phyloP scores from a whole-genome alignment of 208 protist genomes.

The Acanthamoeba sp. region DNA sequence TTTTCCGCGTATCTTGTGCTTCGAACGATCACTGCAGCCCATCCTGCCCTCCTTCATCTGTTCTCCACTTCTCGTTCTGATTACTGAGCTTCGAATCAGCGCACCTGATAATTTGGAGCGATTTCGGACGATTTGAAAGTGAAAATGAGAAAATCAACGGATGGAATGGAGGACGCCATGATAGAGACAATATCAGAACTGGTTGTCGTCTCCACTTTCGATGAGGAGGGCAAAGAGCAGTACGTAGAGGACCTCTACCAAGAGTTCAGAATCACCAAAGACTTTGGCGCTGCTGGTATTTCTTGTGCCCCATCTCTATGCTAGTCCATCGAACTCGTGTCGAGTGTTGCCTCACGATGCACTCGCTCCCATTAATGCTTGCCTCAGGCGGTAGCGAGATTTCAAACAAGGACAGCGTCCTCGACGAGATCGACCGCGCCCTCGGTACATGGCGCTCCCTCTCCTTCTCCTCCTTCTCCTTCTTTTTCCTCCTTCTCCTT shows the following conservation, averaged over 20 bases:
- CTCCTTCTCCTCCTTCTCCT: too few species aligned
- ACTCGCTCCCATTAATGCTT: background rate
- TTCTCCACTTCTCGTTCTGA: too few species aligned
- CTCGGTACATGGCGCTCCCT: background rate
- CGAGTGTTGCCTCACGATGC: background rate
- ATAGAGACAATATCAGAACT: background rate
- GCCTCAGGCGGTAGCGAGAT: slow-evolving; percentile 41
- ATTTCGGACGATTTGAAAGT: too few species aligned
- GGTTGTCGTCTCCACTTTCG: background rate
- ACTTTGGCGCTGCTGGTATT: slow-evolving; percentile 57
- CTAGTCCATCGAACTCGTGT: too few species aligned
- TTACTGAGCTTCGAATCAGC: background rate
- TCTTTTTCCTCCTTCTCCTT: background rate
- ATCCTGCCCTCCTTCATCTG: background rate
- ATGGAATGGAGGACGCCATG: background rate
- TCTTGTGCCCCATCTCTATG: too few species aligned
- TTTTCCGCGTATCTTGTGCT: background rate
- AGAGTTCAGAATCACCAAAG: background rate
- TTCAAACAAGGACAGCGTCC: slow-evolving; percentile 41
- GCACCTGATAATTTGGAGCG: background rate
- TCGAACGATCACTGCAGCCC: too few species aligned
- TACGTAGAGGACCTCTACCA: slow-evolving; percentile 45
- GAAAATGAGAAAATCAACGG: background rate
- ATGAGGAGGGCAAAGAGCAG: slow-evolving; percentile 12
- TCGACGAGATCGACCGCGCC: slow-evolving; percentile 33